A percentile compares a stretch with the other conserved stretches of the same genome.
phyloP scores from a whole-genome alignment of 306 rosid genomes.

The Fragaria ananassa region DNA sequence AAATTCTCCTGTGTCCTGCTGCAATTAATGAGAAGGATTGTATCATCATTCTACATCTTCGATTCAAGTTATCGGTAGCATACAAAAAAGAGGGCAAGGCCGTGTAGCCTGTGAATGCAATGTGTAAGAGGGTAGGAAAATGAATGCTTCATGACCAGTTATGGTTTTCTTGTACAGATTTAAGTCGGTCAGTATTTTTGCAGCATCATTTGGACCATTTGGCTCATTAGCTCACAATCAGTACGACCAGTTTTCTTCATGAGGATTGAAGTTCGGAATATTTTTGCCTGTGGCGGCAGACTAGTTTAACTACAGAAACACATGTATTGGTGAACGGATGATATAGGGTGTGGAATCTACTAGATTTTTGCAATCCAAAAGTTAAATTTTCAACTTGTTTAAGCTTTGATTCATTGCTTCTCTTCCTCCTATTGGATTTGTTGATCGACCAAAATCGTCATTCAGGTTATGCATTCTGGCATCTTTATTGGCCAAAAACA shows the following conservation, averaged over 20 bases:
- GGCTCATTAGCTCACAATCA: neutral
- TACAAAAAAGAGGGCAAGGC: neutral
- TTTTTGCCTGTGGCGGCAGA: slow-evolving; percentile 8
- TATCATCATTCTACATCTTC: neutral
- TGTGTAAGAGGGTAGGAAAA: slow-evolving; percentile 4
- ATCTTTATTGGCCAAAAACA: too few relatives aligned
- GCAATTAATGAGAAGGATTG: slow-evolving; percentile 4
- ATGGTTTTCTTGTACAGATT: slow-evolving; percentile 30
- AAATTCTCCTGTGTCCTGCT: neutral
- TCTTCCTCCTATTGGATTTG: neutral
- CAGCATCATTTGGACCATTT: slow-evolving; percentile 2
- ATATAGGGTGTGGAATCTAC: slow-evolving; percentile 11
- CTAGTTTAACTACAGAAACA: slow-evolving; percentile 9
- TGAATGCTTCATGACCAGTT: neutral
- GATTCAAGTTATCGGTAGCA: neutral
- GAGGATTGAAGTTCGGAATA: slow-evolving; percentile 6
- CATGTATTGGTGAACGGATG: neutral
- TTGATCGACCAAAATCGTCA: neutral
- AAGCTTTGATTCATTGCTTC: neutral
- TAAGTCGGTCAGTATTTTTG: slow-evolving; percentile 6
- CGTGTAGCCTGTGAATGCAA: slow-evolving; percentile 7
- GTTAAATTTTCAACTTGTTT: neutral
- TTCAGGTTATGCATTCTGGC: neutral
- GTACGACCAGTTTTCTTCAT: neutral
- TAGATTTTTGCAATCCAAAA: neutral